These are phyloP conservation scores for Monosporascus sp. DNA, from an alignment of 2,329 filamentous ascomycete genomes.

Conservation along the genomic window DNA sequence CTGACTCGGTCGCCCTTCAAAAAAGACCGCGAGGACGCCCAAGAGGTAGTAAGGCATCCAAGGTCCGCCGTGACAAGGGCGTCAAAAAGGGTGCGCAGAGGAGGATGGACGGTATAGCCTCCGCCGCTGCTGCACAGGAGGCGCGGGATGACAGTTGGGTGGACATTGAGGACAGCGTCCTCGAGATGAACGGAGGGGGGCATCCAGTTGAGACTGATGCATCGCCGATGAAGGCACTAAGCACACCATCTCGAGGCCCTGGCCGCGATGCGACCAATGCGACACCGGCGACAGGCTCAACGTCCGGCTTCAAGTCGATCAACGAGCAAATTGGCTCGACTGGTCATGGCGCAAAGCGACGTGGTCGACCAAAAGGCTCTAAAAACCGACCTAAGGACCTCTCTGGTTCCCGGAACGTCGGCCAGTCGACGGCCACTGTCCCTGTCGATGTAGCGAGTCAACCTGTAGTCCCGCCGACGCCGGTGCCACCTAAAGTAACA, in stretches of 20 bases:
- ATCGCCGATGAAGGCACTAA: constrained; percentile 13
- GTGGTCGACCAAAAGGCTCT: constrained; percentile 47
- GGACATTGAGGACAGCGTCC: constrained; percentile 34
- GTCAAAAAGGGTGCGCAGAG: constrained; percentile 38
- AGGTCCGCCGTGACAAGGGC: constrained; percentile 43
- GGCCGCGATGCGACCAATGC: constrained; percentile 12
- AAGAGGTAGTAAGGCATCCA: constrained; percentile 50
- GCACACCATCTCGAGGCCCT: constrained; percentile 15
- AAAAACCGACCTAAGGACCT: constrained; percentile 41
- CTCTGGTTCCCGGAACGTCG: constrained; percentile 18
- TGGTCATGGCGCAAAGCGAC: constrained; percentile 28
- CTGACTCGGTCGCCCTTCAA: constrained; percentile 11
- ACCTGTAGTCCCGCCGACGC: constrained; percentile 5
- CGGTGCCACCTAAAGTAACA: constrained; percentile 24
- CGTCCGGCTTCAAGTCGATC: constrained; percentile 25
- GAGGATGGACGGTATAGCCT: constrained; percentile 14
- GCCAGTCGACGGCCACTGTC: constrained; percentile 8
- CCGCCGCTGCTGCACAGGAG: constrained; percentile 12
- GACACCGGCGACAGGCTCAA: constrained; percentile 19
- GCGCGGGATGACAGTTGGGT: constrained; percentile 38
- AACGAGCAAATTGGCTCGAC: constrained; percentile 19
- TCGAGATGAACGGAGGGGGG: constrained; percentile 23
- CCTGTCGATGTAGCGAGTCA: constrained; percentile 4
- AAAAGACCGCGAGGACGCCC: constrained; percentile 49
- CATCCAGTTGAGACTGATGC: constrained; percentile 20